Evolutionary conservation across 805 yeast genomes (phyloP), one percentile per base, ranked within the genome.

Genomic region (Wickerhamiella vanderwaltii): DNA sequence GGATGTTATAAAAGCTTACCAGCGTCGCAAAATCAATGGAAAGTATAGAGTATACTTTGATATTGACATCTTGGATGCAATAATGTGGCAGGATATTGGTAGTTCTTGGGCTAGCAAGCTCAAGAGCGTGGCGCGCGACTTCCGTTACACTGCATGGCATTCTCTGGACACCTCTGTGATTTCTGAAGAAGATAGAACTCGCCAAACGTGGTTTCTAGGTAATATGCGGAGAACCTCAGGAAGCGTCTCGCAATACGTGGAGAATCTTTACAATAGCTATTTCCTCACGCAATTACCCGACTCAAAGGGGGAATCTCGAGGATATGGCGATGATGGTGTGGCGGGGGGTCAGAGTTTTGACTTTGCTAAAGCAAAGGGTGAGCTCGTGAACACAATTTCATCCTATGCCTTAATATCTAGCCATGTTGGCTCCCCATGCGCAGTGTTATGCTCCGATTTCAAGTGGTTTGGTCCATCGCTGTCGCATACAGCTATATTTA

Each of bases 381-480:
- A 15, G 9, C 28, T 34, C 13, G 11, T 23, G 28, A 23, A 15
- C 18, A 11, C 6, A 9, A 13, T 39, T 16, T 12, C 33, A 4
- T 26, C 35, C 11, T 35, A 39, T 3, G 6, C 22, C 6, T 5
- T 4, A 11, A 22, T 30, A 9, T 17, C 6, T 9, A 30, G 13
- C 16, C 15, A 13, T 13, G 20, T 24, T 4, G 13, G 18, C 15
- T n/a, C 17, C 3, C 30, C 15, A 16, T 18, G 23, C 4, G 35
- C 36, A n/a, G 34, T 30, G n/a, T n/a, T 39, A 12, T 4, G 15
- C 26, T 20, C 29, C 9, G 42, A 39, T 33, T 39, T 39, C 36
- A 31, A 39, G n/a, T 39, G 42, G 42, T 39, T 39, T 39, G 42
- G 42, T 3, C 42, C 42, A 13, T 39, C 42, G 16, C 19, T 31